Evolutionary conservation across 1,284 basidiomycete species (phyloP).

Genomic region (Pascua guehoae): DNA sequence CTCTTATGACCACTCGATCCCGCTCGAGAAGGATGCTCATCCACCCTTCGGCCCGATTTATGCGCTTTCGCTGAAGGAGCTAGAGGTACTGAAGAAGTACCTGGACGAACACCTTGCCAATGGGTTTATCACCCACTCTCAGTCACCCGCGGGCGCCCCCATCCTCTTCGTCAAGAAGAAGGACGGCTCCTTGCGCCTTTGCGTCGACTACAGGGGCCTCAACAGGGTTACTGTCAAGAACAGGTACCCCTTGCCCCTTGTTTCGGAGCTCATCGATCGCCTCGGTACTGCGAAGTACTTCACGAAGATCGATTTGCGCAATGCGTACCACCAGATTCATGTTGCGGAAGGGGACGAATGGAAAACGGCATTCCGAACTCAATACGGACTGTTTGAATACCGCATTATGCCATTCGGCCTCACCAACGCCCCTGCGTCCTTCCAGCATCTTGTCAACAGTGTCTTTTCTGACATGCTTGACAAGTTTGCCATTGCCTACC

Average conservation of each 20-base stretch:
- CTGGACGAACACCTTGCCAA: slow-evolving; percentile 48
- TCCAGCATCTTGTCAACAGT: slow-evolving; percentile 42
- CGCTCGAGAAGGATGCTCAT: slow-evolving; percentile 22
- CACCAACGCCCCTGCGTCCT: slow-evolving; percentile 49
- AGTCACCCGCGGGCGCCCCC: slow-evolving; percentile 41
- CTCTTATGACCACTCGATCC: slow-evolving; percentile 35
- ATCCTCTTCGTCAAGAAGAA: slow-evolving; percentile 56
- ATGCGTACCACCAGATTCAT: slow-evolving; percentile 37
- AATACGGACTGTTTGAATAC: slow-evolving; percentile 48
- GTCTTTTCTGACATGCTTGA: slow-evolving; percentile 32
- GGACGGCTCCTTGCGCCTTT: slow-evolving; percentile 47
- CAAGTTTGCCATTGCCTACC: slow-evolving; percentile 32
- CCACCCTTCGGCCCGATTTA: slow-evolving; percentile 48
- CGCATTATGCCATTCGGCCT: slow-evolving; percentile 51
- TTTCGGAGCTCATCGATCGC: slow-evolving; percentile 29
- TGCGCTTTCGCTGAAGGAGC: slow-evolving; percentile 41
- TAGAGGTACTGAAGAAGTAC: slow-evolving; percentile 46
- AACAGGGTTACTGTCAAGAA: slow-evolving; percentile 51
- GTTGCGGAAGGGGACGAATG: slow-evolving; percentile 40
- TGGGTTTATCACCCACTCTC: slow-evolving; percentile 37
- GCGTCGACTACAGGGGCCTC: slow-evolving; percentile 53
- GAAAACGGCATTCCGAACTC: slow-evolving; percentile 46
- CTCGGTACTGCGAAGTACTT: slow-evolving; percentile 35
- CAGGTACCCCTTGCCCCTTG: slow-evolving; percentile 25
- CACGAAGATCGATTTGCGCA: slow-evolving; percentile 39